Evolutionary conservation across 768 basidiomycete genomes (phyloP).

Genomic region (Mycena indigotica): DNA sequence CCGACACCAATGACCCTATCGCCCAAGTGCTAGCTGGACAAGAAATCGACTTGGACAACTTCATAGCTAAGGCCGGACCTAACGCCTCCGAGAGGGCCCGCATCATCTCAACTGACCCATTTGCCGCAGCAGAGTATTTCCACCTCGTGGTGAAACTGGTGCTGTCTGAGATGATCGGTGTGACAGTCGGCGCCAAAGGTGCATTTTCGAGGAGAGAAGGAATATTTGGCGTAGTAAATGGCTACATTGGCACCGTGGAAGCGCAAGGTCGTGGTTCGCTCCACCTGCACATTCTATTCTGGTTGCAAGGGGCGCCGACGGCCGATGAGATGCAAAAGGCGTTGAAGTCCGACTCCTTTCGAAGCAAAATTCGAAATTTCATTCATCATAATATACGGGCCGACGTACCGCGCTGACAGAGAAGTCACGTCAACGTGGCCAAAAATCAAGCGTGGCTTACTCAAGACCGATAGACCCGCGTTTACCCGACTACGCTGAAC

Average conservation of each 20-base stretch:
- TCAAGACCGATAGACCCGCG: constrained; percentile 37
- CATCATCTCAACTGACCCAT: constrained; percentile 42
- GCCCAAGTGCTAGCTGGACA: constrained; percentile 46
- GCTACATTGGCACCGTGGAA: no score
- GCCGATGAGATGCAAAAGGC: constrained; percentile 20
- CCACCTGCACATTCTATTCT: constrained; percentile 44
- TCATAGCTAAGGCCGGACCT: constrained; percentile 30
- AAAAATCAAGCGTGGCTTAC: constrained; percentile 32
- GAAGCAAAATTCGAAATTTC: constrained; percentile 30
- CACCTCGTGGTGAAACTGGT: constrained; percentile 36
- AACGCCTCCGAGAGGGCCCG: constrained; percentile 12
- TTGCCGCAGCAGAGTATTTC: no score
- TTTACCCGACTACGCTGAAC: constrained; percentile 10
- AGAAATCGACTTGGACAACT: constrained; percentile 45
- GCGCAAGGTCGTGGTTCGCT: constrained; percentile 44
- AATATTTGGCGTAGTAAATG: constrained; percentile 33
- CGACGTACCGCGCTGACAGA: constrained; percentile 31
- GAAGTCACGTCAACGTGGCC: constrained; percentile 13
- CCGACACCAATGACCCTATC: no score
- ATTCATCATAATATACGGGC: no score
- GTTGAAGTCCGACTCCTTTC: constrained; percentile 31
- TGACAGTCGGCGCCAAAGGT: constrained; percentile 20
- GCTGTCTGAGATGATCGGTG: constrained; percentile 34
- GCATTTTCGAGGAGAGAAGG: constrained; percentile 29
- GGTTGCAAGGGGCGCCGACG: constrained; percentile 35